Evolutionary conservation across 352 stramenopile species (phyloP).

Genomic region (Pythium brassicae): DNA sequence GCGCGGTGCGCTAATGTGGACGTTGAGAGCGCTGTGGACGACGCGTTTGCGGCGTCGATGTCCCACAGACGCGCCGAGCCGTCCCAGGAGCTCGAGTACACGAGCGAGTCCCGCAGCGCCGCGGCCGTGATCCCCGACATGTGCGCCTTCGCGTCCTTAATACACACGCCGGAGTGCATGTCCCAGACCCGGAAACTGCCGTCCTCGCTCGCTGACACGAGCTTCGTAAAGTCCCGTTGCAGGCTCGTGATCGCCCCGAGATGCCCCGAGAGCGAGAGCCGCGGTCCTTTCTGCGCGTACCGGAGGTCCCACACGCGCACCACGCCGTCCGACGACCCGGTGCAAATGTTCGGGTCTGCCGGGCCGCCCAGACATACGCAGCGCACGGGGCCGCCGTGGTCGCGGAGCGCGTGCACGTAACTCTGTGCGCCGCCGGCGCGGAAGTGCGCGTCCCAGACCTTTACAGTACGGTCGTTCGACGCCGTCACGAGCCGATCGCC

Average conservation of each 20-base stretch:
- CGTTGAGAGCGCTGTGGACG: too few species aligned
- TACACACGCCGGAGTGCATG: conserved; percentile 70
- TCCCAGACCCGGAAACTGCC: conserved; percentile 71
- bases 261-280: conserved; percentile 53
- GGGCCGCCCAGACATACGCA: conserved; percentile 70
- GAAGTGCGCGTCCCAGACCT: conserved; percentile 79
- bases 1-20: too few species aligned
- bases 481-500: conserved; percentile 70
- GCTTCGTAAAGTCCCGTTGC: conserved; percentile 75
- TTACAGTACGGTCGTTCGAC: conserved; percentile 66
- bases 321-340: conserved; percentile 60
- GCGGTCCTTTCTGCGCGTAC: conserved; percentile 63
- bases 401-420: conserved; percentile 50
- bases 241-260: conserved; percentile 51
- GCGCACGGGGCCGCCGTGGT: conserved; percentile 61
- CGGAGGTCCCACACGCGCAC: conserved; percentile 82
- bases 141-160: conserved; percentile 45
- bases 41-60: conserved; percentile 24
- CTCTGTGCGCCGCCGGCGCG: conserved; percentile 25
- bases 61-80: conserved; percentile 67
- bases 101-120: conserved; percentile 49
- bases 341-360: conserved; percentile 76
- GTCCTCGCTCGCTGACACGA: conserved; percentile 77
- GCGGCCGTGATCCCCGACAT: conserved; percentile 61
- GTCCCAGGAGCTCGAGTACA: conserved; percentile 77